These are phyloP conservation scores for Mrakia blollopis DNA, from an alignment of 768 basidiomycete genomes.

Conservation along the genomic window DNA sequence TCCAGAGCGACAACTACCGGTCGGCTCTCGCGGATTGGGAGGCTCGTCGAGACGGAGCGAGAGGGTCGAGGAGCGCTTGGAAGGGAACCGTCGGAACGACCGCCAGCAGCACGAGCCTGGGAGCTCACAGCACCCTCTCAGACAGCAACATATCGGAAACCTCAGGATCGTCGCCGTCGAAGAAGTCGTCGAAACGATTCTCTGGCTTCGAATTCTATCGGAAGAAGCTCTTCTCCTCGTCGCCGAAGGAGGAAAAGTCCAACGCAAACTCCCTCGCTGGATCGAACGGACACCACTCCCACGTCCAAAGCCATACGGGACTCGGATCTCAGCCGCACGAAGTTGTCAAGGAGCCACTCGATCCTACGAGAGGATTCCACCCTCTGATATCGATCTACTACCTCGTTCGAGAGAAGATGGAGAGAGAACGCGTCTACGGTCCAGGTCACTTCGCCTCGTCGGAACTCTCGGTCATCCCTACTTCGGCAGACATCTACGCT, in stretches of 20 bases:
- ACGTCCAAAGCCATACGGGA: conserved; percentile 18
- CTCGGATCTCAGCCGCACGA: conserved; percentile 17
- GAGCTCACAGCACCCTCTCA: not conserved
- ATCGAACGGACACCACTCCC: conserved; percentile 14
- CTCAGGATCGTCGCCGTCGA: conserved; percentile 34
- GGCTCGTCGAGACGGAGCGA: conserved; percentile 44
- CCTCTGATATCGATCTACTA: conserved; percentile 95
- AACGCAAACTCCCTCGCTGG: not conserved
- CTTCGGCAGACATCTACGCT: conserved; percentile 11
- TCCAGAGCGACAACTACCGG: conserved; percentile 71
- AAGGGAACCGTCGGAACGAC: not conserved
- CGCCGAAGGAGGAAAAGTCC: conserved; percentile 39
- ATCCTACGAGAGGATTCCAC: conserved; percentile 90
- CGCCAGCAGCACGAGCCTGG: conserved; percentile 19
- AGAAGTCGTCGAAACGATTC: conserved; percentile 72
- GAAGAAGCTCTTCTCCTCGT: conserved; percentile 67
- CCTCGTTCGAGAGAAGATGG: conserved; percentile 90
- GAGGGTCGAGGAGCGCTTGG: conserved; percentile 7
- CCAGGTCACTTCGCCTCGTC: conserved; percentile 90
- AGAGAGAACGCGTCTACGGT: conserved; percentile 89
- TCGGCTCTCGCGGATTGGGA: conserved; percentile 75
- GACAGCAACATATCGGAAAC: conserved; percentile 5
- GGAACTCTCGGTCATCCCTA: conserved; percentile 53
- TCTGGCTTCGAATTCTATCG: conserved; percentile 91
- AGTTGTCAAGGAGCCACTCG: conserved; percentile 53